A percentile compares a stretch with the other conserved stretches of the same genome.
Evolutionary conservation across 495 filamentous ascomycete species (phyloP).

Genomic region (Podospora pseudopauciseta): DNA sequence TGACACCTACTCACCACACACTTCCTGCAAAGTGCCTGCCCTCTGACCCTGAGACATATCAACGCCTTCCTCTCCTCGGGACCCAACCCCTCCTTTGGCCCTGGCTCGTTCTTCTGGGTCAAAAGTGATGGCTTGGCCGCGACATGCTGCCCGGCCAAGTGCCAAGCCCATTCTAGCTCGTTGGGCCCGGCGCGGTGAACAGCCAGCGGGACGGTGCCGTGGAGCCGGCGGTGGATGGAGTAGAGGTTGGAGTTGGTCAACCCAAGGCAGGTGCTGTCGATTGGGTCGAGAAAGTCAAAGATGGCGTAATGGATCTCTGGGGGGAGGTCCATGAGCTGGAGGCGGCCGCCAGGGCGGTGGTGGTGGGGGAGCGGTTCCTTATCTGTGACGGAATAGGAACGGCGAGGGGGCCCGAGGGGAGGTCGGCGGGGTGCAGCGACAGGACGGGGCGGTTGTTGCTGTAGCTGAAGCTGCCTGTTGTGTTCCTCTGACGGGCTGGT

Average conservation of each 20-base stretch:
- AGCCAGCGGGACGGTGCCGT: conserved; percentile 48
- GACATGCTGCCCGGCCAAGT: conserved; percentile 39
- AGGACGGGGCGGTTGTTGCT: background rate
- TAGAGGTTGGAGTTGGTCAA: conserved; percentile 51
- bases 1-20: conserved; percentile 52
- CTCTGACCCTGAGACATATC: conserved; percentile 37
- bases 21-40: conserved; percentile 49
- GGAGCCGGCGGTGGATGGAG: conserved; percentile 47
- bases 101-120: background rate
- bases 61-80: conserved; percentile 36
- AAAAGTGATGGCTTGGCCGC: conserved; percentile 14
- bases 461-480: background rate
- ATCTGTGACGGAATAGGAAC: conserved; percentile 50
- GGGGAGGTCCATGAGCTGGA: conserved; percentile 49
- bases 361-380: conserved; percentile 42
- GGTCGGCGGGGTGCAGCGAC: conserved; percentile 21
- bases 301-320: conserved; percentile 56
- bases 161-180: conserved; percentile 54
- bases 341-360: conserved; percentile 33
- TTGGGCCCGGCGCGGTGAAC: conserved; percentile 50
- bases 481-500: conserved; percentile 1
- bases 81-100: background rate
- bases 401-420: conserved; percentile 32
- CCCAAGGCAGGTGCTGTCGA: conserved; percentile 54
- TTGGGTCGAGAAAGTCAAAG: conserved; percentile 51